Percentiles rank a stretch among this genome's conserved stretches.
These are phyloP conservation scores for Corinectria fuckeliana DNA, from an alignment of 2,329 filamentous ascomycete genomes.

Conservation along the genomic window DNA sequence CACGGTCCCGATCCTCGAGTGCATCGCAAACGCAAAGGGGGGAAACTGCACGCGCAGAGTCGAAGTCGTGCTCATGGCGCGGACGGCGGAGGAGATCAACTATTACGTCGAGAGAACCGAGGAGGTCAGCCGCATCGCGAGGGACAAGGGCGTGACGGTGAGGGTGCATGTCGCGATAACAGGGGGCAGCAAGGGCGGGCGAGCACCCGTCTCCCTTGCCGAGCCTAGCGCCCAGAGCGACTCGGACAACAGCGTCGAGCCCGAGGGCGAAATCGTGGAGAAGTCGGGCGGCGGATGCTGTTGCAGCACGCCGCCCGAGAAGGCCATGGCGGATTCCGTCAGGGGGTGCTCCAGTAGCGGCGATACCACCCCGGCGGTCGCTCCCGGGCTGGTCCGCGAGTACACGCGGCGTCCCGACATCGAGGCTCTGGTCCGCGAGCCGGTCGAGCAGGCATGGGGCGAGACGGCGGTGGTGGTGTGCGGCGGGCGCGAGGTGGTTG, in stretches of 20 bases:
- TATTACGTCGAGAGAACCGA: slow-evolving; percentile 60
- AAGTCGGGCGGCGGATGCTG: slow-evolving; percentile 26
- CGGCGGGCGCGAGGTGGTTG: slow-evolving; percentile 62
- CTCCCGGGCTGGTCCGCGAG: slow-evolving; percentile 47
- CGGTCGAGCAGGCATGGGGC: slow-evolving; percentile 64
- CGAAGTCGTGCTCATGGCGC: slow-evolving; percentile 60
- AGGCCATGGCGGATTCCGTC: slow-evolving; percentile 11
- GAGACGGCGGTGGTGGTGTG: slow-evolving; percentile 69
- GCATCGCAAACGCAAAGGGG: slow-evolving; percentile 50
- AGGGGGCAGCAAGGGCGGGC: slow-evolving; percentile 26
- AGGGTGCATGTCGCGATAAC: slow-evolving; percentile 63
- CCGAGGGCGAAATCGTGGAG: slow-evolving; percentile 20
- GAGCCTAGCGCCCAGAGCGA: slow-evolving; percentile 22
- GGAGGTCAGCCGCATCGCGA: slow-evolving; percentile 50
- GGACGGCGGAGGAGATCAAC: slow-evolving; percentile 58
- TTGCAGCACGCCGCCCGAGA: slow-evolving; percentile 27
- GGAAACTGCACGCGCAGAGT: slow-evolving; percentile 59
- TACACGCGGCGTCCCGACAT: slow-evolving; percentile 58
- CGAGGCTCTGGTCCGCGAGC: slow-evolving; percentile 55
- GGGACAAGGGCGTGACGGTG: slow-evolving; percentile 55
- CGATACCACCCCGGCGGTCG: not conserved
- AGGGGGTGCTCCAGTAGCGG: slow-evolving; percentile 14
- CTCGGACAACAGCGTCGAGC: slow-evolving; percentile 23
- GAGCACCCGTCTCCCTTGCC: slow-evolving; percentile 42
- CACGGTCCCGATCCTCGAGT: slow-evolving; percentile 65